Evolutionary conservation across 2,329 filamentous ascomycete genomes (phyloP), one percentile per base, ranked within the genome.

Genomic region (Paraphoma sp.): DNA sequence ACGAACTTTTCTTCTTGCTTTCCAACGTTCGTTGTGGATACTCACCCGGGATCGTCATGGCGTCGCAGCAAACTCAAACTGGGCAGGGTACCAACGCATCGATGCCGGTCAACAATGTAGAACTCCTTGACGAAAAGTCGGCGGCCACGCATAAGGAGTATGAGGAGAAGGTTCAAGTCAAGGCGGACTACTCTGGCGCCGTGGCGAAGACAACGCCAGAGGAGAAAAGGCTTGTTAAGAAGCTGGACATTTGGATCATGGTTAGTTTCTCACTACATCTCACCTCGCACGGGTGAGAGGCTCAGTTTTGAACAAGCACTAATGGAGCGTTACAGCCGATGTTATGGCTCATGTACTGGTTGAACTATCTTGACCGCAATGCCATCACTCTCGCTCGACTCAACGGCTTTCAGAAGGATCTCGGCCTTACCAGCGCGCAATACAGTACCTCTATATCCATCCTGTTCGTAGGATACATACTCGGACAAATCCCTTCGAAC

Each of bases 331-430:
- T 75, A 65, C 14, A 67, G 38, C 56, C 51, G 11, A 79, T 80
- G 51, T 78, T 82, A 0, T 53, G 51, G 51, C 2, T 48, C 17
- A 53, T 51, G 49, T 51, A 45, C 30, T 51, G 40, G 40, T 41
- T 51, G 14, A 72, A 71, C 45, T 71, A 62, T 48, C 62, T 64
- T 29, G 85, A 87, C 65, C 80, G 85, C 29, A 86, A 87, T 71
- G 87, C 88, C 72, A 87, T 89, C 58, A 85, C 86, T 1, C 81
- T 85, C 2, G 87, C 87, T 0, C 81, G 83, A 10, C 78, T 89
- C 45, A 83, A 85, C 68, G 86, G 86, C 8, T 76, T 90, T 14
- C 82, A 87, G 53, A 75, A 78, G 1, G 87, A 89, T 45, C 59
- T 60, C 31, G 59, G 53, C 28, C 56, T 54, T 40, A 56, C 44